Evolutionary conservation across 495 filamentous ascomycete species (phyloP).

Genomic region (Thermothielavioides terrestris): DNA sequence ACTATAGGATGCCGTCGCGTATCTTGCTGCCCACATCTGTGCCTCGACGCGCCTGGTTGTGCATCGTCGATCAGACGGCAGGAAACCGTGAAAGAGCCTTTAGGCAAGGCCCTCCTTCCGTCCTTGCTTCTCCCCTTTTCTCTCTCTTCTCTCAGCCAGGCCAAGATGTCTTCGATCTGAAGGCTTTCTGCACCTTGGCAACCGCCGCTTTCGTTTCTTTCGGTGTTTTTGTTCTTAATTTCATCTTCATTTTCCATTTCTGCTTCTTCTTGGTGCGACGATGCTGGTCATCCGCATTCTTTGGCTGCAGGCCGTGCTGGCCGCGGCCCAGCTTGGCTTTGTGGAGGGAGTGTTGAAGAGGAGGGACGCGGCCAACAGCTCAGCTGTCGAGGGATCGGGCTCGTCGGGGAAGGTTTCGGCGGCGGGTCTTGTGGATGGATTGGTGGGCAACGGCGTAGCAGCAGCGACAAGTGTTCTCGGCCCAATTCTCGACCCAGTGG

Average conservation of each 20-base stretch:
- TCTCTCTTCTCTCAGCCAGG: neutral
- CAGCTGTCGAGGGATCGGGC: neutral
- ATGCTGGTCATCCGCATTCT: slow-evolving; percentile 28
- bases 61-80: slow-evolving; percentile 1
- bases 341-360: slow-evolving; percentile 8
- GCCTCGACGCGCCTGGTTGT: neutral
- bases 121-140: neutral
- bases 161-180: neutral
- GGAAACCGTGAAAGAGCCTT: neutral
- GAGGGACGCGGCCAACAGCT: neutral
- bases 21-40: neutral
- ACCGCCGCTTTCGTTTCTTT: slow-evolving; percentile 3
- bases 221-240: slow-evolving; percentile 5
- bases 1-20: too few relatives aligned
- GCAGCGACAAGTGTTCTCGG: neutral
- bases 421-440: neutral
- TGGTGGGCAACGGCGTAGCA: neutral
- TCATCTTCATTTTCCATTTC: too few relatives aligned
- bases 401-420: neutral
- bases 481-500: neutral
- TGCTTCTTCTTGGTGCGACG: slow-evolving; percentile 7
- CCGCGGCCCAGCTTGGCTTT: slow-evolving; percentile 16
- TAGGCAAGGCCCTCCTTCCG: neutral
- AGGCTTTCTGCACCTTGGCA: slow-evolving; percentile 3
- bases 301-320: slow-evolving; percentile 22